A percentile compares a stretch with the other conserved stretches of the same genome.
Conservation (phyloP, 1,284 basidiomycete genomes). For the Pterula multifida region DNA sequence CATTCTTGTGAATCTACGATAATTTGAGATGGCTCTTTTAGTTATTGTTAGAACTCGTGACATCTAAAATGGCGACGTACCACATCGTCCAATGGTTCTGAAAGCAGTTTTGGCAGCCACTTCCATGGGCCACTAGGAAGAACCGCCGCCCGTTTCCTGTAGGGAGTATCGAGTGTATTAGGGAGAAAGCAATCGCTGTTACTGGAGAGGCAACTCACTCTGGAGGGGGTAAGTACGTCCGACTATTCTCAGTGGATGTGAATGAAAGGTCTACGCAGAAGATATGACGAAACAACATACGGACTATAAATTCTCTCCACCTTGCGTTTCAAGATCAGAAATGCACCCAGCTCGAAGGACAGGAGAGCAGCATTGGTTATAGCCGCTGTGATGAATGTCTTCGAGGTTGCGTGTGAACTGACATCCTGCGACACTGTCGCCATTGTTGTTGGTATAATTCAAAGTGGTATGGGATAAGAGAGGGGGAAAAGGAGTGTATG, state of each 20-base stretch:
- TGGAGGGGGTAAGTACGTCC: slow-evolving; percentile 43
- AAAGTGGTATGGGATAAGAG: too few species aligned
- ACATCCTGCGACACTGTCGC: slow-evolving; percentile 11
- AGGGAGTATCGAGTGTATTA: slow-evolving; percentile 14
- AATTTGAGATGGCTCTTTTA: slow-evolving; percentile 3
- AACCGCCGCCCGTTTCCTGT: slow-evolving; percentile 27
- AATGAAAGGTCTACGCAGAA: neutral
- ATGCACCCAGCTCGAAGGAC: slow-evolving; percentile 38
- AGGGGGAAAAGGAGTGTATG: neutral
- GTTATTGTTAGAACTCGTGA: slow-evolving; percentile 4
- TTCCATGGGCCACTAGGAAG: slow-evolving; percentile 29
- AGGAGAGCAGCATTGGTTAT: slow-evolving; percentile 39
- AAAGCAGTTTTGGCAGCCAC: slow-evolving; percentile 34
- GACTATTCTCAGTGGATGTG: slow-evolving; percentile 20
- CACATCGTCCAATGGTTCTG: slow-evolving; percentile 28
- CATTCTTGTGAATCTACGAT: slow-evolving; percentile 44
- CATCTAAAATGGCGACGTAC: slow-evolving; percentile 16
- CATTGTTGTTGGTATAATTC: neutral
- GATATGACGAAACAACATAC: neutral
- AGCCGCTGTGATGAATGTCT: slow-evolving; percentile 49
- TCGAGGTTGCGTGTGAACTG: slow-evolving; percentile 19
- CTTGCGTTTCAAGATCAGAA: slow-evolving; percentile 35
- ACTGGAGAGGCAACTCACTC: slow-evolving; percentile 24
- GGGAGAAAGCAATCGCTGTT: slow-evolving; percentile 2
- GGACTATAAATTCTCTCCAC: slow-evolving; percentile 36